phyloP scores from a whole-genome alignment of 2,329 filamentous ascomycete species.

The Malbranchea cinnamomea region DNA sequence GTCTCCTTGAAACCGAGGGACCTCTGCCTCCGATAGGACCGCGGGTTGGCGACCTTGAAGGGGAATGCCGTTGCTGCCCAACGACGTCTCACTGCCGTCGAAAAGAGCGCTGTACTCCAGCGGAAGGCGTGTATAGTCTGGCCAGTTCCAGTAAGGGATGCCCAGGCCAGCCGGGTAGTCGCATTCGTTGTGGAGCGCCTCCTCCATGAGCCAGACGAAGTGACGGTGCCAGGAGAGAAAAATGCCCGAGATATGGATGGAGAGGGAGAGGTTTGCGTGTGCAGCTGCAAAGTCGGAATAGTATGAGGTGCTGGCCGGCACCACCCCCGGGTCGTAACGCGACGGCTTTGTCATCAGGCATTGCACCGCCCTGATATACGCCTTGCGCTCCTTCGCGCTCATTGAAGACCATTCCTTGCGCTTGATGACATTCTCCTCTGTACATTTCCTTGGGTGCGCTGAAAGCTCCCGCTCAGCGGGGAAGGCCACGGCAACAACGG shows the following conservation, averaged over 20 bases:
- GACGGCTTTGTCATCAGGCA: constrained; percentile 10
- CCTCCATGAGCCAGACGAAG: constrained; percentile 23
- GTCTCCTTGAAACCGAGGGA: constrained; percentile 10
- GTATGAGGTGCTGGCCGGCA: constrained; percentile 7
- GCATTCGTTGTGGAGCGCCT: constrained; percentile 25
- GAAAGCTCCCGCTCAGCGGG: too few relatives aligned
- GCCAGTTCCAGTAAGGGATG: constrained; percentile 17
- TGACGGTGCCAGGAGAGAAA: constrained; percentile 26
- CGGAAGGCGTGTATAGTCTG: constrained; percentile 11
- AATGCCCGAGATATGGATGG: too few relatives aligned
- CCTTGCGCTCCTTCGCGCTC: constrained; percentile 7
- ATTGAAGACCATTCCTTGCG: too few relatives aligned
- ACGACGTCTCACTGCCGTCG: constrained; percentile 17
- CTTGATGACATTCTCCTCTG: too few relatives aligned
- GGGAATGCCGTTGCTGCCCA: constrained; percentile 15
- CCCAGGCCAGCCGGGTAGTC: constrained; percentile 15
- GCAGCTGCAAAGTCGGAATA: constrained; percentile 1
- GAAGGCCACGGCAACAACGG: too few relatives aligned
- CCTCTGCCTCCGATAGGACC: not conserved
- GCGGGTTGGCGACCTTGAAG: constrained; percentile 3
- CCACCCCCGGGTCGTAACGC: constrained; percentile 4
- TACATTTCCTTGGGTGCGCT: too few relatives aligned
- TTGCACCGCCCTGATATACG: constrained; percentile 11
- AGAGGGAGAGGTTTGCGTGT: too few relatives aligned
- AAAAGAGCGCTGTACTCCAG: constrained; percentile 11